Conservation (phyloP, 1,284 basidiomycete species). For the Fomitiporia mediterranea region DNA sequence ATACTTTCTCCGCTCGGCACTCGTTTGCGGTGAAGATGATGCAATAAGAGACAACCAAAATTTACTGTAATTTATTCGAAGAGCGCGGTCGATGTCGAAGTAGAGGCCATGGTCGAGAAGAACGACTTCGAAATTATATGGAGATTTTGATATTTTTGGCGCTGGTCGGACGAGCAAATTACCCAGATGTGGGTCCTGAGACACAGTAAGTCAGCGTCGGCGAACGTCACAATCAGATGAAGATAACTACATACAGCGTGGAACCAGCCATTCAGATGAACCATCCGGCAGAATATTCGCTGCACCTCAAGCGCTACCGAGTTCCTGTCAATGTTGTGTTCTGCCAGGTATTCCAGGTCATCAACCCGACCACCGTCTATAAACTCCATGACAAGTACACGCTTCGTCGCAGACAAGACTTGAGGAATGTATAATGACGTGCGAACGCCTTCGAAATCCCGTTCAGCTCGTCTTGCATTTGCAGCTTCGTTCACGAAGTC, state of each 20-base stretch:
- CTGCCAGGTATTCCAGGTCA: conserved; percentile 80
- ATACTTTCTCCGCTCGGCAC: conserved; percentile 72
- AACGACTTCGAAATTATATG: conserved; percentile 93
- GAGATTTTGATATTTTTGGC: conserved; percentile 58
- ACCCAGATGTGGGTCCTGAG: conserved; percentile 77
- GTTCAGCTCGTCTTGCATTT: conserved; percentile 70
- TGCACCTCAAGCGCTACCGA: conserved; percentile 89
- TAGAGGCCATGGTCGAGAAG: conserved; percentile 90
- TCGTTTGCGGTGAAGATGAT: conserved; percentile 58
- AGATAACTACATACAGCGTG: conserved; percentile 56
- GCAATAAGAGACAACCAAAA: conserved; percentile 87
- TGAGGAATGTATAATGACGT: conserved; percentile 91
- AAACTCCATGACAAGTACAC: conserved; percentile 94
- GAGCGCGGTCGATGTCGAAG: conserved; percentile 77
- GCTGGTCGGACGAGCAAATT: conserved; percentile 88
- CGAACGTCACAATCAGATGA: neutral
- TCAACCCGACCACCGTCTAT: conserved; percentile 89
- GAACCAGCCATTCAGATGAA: conserved; percentile 93
- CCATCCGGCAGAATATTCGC: conserved; percentile 91
- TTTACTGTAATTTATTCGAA: conserved; percentile 76
- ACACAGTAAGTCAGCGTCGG: conserved; percentile 4
- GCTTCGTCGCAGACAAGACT: conserved; percentile 77
- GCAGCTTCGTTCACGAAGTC: conserved; percentile 87
- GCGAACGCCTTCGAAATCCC: conserved; percentile 70
- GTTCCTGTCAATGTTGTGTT: conserved; percentile 89